Conservation (phyloP, 495 filamentous ascomycete species). For the Podospora bellae-mahoneyi region DNA sequence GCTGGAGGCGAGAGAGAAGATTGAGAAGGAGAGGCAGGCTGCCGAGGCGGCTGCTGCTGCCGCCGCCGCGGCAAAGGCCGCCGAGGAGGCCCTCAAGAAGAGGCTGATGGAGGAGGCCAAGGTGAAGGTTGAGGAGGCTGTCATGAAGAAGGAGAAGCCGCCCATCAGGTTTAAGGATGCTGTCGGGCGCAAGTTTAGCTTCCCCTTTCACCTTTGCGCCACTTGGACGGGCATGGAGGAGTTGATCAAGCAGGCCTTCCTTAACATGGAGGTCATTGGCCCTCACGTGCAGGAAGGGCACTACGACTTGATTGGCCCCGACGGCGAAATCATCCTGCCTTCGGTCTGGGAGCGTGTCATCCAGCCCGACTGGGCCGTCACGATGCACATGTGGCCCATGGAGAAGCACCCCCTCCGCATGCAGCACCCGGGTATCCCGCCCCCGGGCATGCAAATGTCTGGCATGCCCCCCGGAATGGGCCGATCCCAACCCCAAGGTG, state of each 20-base stretch:
- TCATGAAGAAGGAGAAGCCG: constrained; percentile 49
- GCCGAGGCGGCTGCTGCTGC: constrained; percentile 27
- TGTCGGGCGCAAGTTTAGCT: constrained; percentile 80
- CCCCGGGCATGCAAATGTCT: constrained; percentile 17
- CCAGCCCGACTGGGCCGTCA: constrained; percentile 83
- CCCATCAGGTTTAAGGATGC: constrained; percentile 85
- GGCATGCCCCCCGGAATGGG: constrained; percentile 1
- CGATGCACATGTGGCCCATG: constrained; percentile 98
- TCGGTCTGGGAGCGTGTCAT: constrained; percentile 83
- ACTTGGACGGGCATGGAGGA: constrained; percentile 85
- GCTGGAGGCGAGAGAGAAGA: constrained; percentile 40
- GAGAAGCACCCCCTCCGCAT: constrained; percentile 35
- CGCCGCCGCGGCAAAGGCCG: constrained; percentile 22
- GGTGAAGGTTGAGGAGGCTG: constrained; percentile 52
- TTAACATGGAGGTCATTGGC: constrained; percentile 78
- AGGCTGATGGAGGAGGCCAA: constrained; percentile 42
- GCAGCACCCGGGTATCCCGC: constrained; percentile 18
- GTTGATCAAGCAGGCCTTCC: constrained; percentile 81
- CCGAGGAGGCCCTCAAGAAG: constrained; percentile 46
- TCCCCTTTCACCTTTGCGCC: constrained; percentile 74
- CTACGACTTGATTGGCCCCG: constrained; percentile 79
- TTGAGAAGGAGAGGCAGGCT: constrained; percentile 39
- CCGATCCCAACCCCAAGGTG: neutral
- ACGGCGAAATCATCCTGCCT: constrained; percentile 84
- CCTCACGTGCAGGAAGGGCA: constrained; percentile 80